These are phyloP conservation scores for Chytridiales sp. DNA, from an alignment of 371 early-diverging fungal genomes.

Conservation along the genomic window DNA sequence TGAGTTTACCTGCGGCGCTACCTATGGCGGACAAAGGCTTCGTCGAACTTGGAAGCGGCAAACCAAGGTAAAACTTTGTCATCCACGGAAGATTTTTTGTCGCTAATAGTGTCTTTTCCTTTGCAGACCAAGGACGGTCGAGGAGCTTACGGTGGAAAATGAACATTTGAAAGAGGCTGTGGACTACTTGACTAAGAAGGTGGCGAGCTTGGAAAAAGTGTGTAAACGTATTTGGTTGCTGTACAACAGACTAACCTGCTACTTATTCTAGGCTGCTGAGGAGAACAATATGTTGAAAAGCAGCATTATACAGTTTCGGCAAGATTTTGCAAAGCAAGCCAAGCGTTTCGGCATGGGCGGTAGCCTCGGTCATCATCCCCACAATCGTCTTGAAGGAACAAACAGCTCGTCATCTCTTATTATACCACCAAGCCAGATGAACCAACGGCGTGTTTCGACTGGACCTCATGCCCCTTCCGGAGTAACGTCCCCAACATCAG, in stretches of 20 bases:
- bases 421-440: no score
- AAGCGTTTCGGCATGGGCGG: slow-evolving; percentile 18
- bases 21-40: no score
- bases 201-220: slow-evolving; percentile 70
- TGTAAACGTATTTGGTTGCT: neutral
- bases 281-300: slow-evolving; percentile 73
- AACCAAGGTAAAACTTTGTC: no score
- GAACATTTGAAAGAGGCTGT: slow-evolving; percentile 63
- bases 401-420: neutral
- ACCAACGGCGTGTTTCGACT: no score
- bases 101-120: neutral
- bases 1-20: no score
- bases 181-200: slow-evolving; percentile 57
- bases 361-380: neutral
- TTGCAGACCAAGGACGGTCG: slow-evolving; percentile 45
- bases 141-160: slow-evolving; percentile 71
- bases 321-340: slow-evolving; percentile 70
- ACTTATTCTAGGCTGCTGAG: slow-evolving; percentile 53
- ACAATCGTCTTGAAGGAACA: neutral
- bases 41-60: no score
- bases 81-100: no score
- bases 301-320: slow-evolving; percentile 74
- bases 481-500: no score
- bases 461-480: no score
- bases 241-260: neutral